phyloP scores from a whole-genome alignment of 331 rosid species.

The Erythrophleum ivorense region DNA sequence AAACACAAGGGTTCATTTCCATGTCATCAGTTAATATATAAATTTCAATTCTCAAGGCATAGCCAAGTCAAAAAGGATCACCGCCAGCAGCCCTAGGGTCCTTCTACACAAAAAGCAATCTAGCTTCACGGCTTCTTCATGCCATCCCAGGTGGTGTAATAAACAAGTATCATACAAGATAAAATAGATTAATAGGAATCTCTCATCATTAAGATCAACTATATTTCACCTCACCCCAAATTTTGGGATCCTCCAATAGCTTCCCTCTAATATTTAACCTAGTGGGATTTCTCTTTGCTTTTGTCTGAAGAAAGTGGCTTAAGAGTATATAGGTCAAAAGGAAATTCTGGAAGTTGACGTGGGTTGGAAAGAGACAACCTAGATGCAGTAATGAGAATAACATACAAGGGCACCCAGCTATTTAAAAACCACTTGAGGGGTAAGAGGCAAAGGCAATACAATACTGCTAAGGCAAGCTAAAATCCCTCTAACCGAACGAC shows the following conservation, averaged over 20 bases:
- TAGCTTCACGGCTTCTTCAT: constrained; percentile 25
- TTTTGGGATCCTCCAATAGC: constrained; percentile 40
- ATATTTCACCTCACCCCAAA: constrained; percentile 29
- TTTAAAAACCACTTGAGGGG: constrained; percentile 45
- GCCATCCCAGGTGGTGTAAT: background rate
- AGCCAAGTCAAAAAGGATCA: constrained; percentile 35
- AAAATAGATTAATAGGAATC: constrained; percentile 15
- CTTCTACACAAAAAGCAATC: constrained; percentile 7
- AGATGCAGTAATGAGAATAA: constrained; percentile 22
- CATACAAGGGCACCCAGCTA: constrained; percentile 24
- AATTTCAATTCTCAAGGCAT: background rate
- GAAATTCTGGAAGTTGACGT: constrained; percentile 40
- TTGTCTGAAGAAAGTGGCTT: constrained; percentile 49
- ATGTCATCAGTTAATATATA: background rate
- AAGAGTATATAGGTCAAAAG: constrained; percentile 38
- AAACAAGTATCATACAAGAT: background rate
- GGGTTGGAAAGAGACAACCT: constrained; percentile 56
- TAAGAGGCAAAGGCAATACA: constrained; percentile 53
- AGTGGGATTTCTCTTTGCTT: constrained; percentile 49
- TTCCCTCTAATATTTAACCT: constrained; percentile 40
- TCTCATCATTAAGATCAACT: constrained; percentile 31
- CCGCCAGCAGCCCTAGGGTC: constrained; percentile 31
- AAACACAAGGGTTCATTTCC: background rate
- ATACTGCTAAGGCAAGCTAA: constrained; percentile 64
- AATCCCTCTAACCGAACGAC: constrained; percentile 22